phyloP scores from a whole-genome alignment of 2,329 filamentous ascomycete genomes.

The Paecilomyces fulvus region DNA sequence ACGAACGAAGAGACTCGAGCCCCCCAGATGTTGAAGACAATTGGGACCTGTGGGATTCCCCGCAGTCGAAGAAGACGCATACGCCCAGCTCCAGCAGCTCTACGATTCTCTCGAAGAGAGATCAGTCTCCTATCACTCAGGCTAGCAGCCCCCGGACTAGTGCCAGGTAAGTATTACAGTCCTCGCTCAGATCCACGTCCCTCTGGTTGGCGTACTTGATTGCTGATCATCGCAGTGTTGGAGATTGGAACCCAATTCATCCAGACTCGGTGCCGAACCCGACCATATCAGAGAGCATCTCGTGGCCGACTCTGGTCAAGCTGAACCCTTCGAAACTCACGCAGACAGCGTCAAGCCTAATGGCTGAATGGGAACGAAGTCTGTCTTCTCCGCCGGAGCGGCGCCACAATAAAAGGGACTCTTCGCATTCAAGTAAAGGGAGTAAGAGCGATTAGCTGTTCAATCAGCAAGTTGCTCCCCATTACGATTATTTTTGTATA shows the following conservation, averaged over 20 bases:
- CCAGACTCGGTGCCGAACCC: constrained; percentile 18
- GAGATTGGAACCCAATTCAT: constrained; percentile 25
- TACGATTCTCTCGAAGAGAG: constrained; percentile 41
- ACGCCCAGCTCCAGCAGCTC: constrained; percentile 41
- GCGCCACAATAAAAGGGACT: constrained; percentile 2
- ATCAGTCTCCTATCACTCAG: constrained; percentile 37
- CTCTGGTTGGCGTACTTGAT: constrained; percentile 4
- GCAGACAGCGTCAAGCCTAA: constrained; percentile 71
- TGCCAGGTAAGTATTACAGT: constrained; percentile 38
- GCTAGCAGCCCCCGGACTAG: constrained; percentile 46
- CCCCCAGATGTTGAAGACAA: constrained; percentile 41
- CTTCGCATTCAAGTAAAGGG: constrained; percentile 16
- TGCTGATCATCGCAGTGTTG: constrained; percentile 23
- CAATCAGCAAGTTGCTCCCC: not conserved
- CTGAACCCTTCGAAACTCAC: constrained; percentile 69
- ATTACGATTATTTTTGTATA: not conserved
- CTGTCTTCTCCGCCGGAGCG: constrained; percentile 46
- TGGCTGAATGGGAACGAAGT: constrained; percentile 86
- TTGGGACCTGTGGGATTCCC: constrained; percentile 51
- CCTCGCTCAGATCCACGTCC: not conserved
- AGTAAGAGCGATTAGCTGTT: constrained; percentile 22
- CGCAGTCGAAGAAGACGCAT: constrained; percentile 31
- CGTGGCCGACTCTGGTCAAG: constrained; percentile 65
- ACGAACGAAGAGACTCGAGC: constrained; percentile 26
- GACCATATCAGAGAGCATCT: constrained; percentile 34